phyloP scores from a whole-genome alignment of 2,329 filamentous ascomycete genomes.

The Claviceps maximensis region DNA sequence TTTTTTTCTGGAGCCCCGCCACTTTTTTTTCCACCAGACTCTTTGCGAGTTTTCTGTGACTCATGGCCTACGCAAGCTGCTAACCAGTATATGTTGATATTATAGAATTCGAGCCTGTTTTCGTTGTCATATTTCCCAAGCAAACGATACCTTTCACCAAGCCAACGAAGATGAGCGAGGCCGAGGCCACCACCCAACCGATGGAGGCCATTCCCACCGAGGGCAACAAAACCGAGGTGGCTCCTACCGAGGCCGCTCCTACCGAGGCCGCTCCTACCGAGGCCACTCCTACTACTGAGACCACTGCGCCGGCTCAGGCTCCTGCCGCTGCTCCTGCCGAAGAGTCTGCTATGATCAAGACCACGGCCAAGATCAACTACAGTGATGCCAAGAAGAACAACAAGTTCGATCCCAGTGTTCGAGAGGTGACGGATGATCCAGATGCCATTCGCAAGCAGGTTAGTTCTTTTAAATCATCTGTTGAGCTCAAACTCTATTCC shows the following conservation, averaged over 20 bases:
- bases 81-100: not conserved
- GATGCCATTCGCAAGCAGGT: conserved; percentile 74
- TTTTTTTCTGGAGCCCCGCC: not conserved
- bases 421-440: conserved; percentile 62
- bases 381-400: conserved; percentile 39
- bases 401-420: conserved; percentile 57
- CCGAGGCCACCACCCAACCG: conserved; percentile 13
- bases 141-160: not conserved
- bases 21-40: not conserved
- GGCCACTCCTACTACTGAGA: conserved; percentile 10
- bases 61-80: not conserved
- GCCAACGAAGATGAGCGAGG: conserved; percentile 7
- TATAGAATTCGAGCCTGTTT: not conserved
- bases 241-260: conserved; percentile 1
- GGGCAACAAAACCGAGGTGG: conserved; percentile 13
- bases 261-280: conserved; percentile 7
- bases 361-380: conserved; percentile 25
- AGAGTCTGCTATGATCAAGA: conserved; percentile 29
- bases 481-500: not conserved
- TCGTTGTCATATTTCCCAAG: not conserved
- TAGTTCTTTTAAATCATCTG: conserved; percentile 12
- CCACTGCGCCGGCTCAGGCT: conserved; percentile 11
- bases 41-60: not conserved
- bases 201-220: conserved; percentile 14
- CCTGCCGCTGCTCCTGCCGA: conserved; percentile 14